Base-by-base conservation (phyloP, 768 basidiomycete species). In the Leccinellum rugosiceps region DNA sequence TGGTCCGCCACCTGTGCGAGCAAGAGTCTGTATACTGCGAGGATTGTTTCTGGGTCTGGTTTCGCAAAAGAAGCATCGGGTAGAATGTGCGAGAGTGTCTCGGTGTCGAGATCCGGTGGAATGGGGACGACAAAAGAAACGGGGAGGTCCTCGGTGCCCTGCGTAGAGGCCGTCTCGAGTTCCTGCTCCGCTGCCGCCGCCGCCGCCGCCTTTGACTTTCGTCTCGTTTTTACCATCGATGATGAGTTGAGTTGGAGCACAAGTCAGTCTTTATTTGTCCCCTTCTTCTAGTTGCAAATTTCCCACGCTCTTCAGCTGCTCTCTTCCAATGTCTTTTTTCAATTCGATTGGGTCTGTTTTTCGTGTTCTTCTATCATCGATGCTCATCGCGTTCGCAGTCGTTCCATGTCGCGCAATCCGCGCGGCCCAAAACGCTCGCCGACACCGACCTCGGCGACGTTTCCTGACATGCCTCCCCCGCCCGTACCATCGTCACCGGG, bases 331-430 rank as follows among this genome's bases (percentile, higher is more conserved):
- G 89, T 91, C 89, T 31, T 91, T 90, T 75, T 90, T 91, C 76
- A 90, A 90, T 68, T 85, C 87, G 28, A 82, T 91, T 52, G 86
- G 89, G 89, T 90, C 60, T 53, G 84, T 74, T 41, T 10, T 15
- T 47, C 4, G 17, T 14, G 2, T 10, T 61, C 32, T n/a, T n/a
- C 8, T 32, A 4, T 19, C 38, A 15, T 35, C 44, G 51, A 47
- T 68, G 7, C 1, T 46, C 23, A 46, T 47, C 41, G 10, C 28
- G 1, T 21, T 10, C 60, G 3, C 65, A 89, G 88, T 57, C 84
- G 89, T 56, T 86, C 86, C n/a, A 90, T 90, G 87, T 79, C 81
- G 43, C 82, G 87, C 53, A 80, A 80, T 47, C 84, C 86, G n/a
- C 82, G 87, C 49, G 79, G 76, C 11, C 82, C 85, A 15, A 90